Evolutionary conservation across 2,329 filamentous ascomycete species (phyloP).

Genomic region (Zymoseptoria ardabiliae): DNA sequence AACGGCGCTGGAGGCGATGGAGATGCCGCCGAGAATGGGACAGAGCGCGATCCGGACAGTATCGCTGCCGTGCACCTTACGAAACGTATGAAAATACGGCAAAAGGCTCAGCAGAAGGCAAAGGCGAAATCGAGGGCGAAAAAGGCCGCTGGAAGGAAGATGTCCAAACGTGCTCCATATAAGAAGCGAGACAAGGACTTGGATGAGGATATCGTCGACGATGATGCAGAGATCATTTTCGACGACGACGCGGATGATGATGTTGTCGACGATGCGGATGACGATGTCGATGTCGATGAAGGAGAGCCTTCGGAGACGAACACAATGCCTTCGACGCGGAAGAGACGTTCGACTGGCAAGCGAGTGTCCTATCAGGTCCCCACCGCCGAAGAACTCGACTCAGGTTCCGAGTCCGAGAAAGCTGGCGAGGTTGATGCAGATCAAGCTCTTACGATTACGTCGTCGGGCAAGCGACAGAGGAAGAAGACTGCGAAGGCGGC

Average conservation of each 20-base stretch:
- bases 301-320: neutral
- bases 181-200: conserved; percentile 1
- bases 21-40: neutral
- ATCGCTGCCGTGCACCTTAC: neutral
- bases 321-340: neutral
- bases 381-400: neutral
- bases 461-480: neutral
- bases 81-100: neutral
- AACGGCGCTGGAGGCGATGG: conserved; percentile 8
- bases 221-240: neutral
- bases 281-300: conserved; percentile 4
- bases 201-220: conserved; percentile 1
- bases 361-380: neutral
- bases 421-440: neutral
- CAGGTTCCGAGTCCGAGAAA: neutral
- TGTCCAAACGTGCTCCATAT: neutral
- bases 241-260: conserved; percentile 1
- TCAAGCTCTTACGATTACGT: neutral
- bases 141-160: neutral
- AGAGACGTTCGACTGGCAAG: neutral
- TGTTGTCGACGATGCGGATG: conserved; percentile 2
- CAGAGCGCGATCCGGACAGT: conserved; percentile 5
- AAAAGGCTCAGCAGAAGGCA: neutral
- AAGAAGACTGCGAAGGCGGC: neutral
- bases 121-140: neutral